Conservation (phyloP, 768 basidiomycete species). For the Boletus speciosus region DNA sequence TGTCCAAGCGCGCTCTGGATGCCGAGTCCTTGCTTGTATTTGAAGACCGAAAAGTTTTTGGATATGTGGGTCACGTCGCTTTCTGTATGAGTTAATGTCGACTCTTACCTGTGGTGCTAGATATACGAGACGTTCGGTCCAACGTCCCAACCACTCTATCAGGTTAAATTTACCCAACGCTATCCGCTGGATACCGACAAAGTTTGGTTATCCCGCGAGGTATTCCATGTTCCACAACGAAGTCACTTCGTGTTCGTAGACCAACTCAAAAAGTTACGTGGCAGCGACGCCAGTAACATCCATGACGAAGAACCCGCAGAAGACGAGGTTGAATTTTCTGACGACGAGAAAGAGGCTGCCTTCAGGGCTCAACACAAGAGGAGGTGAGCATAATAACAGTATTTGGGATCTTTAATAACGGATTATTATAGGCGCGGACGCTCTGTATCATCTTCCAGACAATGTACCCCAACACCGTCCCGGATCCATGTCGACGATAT, state of each 20-base stretch:
- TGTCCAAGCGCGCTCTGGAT: conserved; percentile 69
- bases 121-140: conserved; percentile 96
- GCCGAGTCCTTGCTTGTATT: conserved; percentile 89
- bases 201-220: conserved; percentile 53
- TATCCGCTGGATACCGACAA: conserved; percentile 60
- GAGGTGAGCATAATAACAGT: conserved; percentile 41
- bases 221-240: conserved; percentile 79
- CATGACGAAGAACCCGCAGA: conserved; percentile 93
- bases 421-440: conserved; percentile 45
- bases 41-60: conserved; percentile 84
- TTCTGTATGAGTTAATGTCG: conserved; percentile 10
- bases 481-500: conserved; percentile 56
- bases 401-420: neutral
- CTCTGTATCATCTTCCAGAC: conserved; percentile 53
- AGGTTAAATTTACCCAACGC: conserved; percentile 70
- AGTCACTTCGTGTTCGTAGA: conserved; percentile 84
- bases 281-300: conserved; percentile 92
- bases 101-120: conserved; percentile 37
- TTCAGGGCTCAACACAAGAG: conserved; percentile 59
- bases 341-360: conserved; percentile 87
- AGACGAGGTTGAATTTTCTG: conserved; percentile 90
- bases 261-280: conserved; percentile 66
- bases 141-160: conserved; percentile 84
- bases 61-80: conserved; percentile 59
- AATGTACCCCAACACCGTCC: conserved; percentile 51